These are phyloP conservation scores for Sapria himalayana DNA, from an alignment of 345 rosid genomes.

Conservation along the genomic window DNA sequence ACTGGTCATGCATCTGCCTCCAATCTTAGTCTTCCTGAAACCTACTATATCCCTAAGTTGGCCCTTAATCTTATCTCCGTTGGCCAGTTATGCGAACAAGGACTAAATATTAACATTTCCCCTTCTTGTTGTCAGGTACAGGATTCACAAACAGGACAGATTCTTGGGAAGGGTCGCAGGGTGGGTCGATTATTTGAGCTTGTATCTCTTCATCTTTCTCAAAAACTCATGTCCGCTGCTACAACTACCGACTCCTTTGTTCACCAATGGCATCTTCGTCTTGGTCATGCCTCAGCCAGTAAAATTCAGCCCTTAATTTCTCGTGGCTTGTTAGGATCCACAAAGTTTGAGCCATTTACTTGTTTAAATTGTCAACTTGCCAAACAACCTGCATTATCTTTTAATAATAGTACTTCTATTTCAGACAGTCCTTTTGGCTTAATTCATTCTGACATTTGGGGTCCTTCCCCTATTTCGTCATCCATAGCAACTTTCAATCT, in stretches of 20 bases:
- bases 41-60: background rate
- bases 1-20: background rate
- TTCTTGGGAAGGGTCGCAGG: background rate
- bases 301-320: conserved; percentile 1
- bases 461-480: background rate
- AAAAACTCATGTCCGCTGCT: background rate
- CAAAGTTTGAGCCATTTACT: background rate
- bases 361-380: background rate
- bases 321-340: background rate
- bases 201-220: background rate
- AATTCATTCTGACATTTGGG: background rate
- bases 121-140: background rate
- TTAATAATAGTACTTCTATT: background rate
- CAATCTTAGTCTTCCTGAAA: background rate
- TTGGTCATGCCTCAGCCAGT: background rate
- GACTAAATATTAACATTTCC: background rate
- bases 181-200: conserved; percentile 3
- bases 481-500: no score
- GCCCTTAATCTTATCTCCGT: conserved; percentile 3
- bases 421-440: background rate
- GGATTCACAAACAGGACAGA: conserved; percentile 1
- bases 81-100: conserved; percentile 4
- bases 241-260: background rate
- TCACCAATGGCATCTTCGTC: background rate
- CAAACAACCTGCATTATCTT: background rate